These are phyloP conservation scores for Striga asiatica DNA, from an alignment of 257 asterid genomes.

Conservation along the genomic window DNA sequence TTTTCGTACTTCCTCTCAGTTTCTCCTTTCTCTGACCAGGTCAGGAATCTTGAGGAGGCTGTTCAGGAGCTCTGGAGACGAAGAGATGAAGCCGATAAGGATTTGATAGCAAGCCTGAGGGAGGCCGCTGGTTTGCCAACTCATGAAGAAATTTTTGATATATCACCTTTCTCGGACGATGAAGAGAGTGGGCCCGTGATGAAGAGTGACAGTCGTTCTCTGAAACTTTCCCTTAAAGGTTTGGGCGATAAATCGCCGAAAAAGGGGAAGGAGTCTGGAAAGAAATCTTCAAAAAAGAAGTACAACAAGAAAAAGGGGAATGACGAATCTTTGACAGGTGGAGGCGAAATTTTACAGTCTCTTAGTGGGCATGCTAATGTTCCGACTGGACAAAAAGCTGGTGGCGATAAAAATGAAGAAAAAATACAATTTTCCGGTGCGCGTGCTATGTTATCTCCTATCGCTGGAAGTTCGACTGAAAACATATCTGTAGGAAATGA, in stretches of 20 bases:
- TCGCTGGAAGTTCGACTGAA: slow-evolving; percentile 43
- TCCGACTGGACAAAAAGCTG: slow-evolving; percentile 25
- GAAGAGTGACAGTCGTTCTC: slow-evolving; percentile 63
- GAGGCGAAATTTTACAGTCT: slow-evolving; percentile 24
- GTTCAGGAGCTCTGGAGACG: slow-evolving; percentile 97
- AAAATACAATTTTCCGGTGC: slow-evolving; percentile 34
- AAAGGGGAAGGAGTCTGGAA: slow-evolving; percentile 60
- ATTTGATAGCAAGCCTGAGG: slow-evolving; percentile 71
- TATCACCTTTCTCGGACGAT: slow-evolving; percentile 87
- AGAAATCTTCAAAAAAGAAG: slow-evolving; percentile 63
- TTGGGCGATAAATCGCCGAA: slow-evolving; percentile 58
- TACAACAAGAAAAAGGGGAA: slow-evolving; percentile 49
- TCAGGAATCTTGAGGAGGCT: slow-evolving; percentile 70
- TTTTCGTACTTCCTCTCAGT: not conserved
- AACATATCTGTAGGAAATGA: slow-evolving; percentile 33
- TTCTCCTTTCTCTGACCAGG: slow-evolving; percentile 30
- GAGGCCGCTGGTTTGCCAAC: slow-evolving; percentile 96
- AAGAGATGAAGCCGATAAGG: slow-evolving; percentile 81
- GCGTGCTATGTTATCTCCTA: slow-evolving; percentile 40
- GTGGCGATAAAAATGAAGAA: slow-evolving; percentile 29
- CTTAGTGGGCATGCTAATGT: slow-evolving; percentile 28
- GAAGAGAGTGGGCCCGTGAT: slow-evolving; percentile 55
- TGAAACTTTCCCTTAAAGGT: slow-evolving; percentile 80
- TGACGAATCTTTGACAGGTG: slow-evolving; percentile 28
- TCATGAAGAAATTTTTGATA: slow-evolving; percentile 72